Conservation (phyloP, 768 basidiomycete genomes). For the Mycena albidolilacea region DNA sequence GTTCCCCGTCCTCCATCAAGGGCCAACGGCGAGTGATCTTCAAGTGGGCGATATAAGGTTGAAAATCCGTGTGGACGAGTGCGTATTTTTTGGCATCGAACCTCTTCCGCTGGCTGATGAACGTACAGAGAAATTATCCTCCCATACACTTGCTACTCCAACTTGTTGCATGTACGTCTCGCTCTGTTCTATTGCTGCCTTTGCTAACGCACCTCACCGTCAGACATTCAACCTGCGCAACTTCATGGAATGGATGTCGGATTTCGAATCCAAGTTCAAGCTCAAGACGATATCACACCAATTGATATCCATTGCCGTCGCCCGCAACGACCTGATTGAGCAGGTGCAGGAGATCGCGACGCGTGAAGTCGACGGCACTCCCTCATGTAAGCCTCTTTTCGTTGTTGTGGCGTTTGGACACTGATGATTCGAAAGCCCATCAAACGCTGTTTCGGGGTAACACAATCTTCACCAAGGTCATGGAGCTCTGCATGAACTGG, state of each 20-base stretch:
- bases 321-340: constrained; percentile 73
- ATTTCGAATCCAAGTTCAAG: constrained; percentile 77
- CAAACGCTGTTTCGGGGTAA: constrained; percentile 83
- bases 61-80: constrained; percentile 85
- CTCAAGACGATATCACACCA: constrained; percentile 74
- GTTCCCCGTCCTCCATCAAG: constrained; percentile 80
- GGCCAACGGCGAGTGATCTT: constrained; percentile 62
- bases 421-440: constrained; percentile 64
- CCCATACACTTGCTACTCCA: constrained; percentile 73
- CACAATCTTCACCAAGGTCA: constrained; percentile 77
- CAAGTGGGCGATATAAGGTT: constrained; percentile 85
- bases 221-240: constrained; percentile 73
- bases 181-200: neutral
- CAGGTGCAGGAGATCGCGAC: constrained; percentile 80
- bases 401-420: constrained; percentile 8
- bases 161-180: constrained; percentile 69
- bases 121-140: constrained; percentile 81
- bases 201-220: constrained; percentile 21
- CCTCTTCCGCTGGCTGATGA: constrained; percentile 22
- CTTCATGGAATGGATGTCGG: constrained; percentile 81
- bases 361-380: constrained; percentile 79
- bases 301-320: constrained; percentile 78
- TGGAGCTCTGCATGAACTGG: constrained; percentile 86
- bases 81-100: constrained; percentile 41
- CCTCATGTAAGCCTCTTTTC: constrained; percentile 65